Conservation (phyloP, 768 basidiomycete species). For the Termitomyces heimii region DNA sequence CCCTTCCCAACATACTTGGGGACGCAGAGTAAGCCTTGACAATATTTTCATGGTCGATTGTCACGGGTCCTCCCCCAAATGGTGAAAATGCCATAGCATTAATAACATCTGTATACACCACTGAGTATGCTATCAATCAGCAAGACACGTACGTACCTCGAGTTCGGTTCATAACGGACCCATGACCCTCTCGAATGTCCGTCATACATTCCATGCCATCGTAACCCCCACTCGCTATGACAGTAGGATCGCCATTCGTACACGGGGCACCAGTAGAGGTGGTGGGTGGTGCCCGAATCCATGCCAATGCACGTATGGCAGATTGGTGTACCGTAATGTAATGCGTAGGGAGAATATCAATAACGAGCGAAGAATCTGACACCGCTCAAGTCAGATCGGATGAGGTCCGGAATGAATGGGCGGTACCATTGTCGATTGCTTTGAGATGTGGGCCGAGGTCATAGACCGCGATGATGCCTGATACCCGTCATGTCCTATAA, state of each 20-base stretch:
- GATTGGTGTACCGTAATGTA: slow-evolving; percentile 74
- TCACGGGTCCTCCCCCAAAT: slow-evolving; percentile 63
- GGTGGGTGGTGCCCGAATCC: slow-evolving; percentile 64
- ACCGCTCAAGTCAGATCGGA: neutral
- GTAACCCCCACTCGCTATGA: slow-evolving; percentile 73
- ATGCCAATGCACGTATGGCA: slow-evolving; percentile 69
- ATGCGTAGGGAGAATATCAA: slow-evolving; percentile 58
- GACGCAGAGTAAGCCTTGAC: slow-evolving; percentile 72
- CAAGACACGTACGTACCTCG: slow-evolving; percentile 42
- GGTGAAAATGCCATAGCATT: slow-evolving; percentile 62
- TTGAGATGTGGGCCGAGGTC: slow-evolving; percentile 41
- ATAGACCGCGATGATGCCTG: slow-evolving; percentile 55
- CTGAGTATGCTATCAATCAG: neutral
- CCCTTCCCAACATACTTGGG: slow-evolving; percentile 67
- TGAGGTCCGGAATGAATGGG: neutral
- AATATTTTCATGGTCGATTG: slow-evolving; percentile 79
- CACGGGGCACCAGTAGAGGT: slow-evolving; percentile 39
- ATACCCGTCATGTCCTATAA: slow-evolving; percentile 48
- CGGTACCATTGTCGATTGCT: slow-evolving; percentile 25
- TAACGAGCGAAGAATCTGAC: slow-evolving; percentile 22
- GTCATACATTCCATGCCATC: slow-evolving; percentile 74
- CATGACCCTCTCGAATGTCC: slow-evolving; percentile 68
- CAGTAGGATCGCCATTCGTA: slow-evolving; percentile 54
- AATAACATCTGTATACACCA: slow-evolving; percentile 51
- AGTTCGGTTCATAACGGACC: slow-evolving; percentile 70